Evolutionary conservation across 345 rosid genomes (phyloP), one percentile per base, ranked within the genome.

Genomic region (Camelina laxa): DNA sequence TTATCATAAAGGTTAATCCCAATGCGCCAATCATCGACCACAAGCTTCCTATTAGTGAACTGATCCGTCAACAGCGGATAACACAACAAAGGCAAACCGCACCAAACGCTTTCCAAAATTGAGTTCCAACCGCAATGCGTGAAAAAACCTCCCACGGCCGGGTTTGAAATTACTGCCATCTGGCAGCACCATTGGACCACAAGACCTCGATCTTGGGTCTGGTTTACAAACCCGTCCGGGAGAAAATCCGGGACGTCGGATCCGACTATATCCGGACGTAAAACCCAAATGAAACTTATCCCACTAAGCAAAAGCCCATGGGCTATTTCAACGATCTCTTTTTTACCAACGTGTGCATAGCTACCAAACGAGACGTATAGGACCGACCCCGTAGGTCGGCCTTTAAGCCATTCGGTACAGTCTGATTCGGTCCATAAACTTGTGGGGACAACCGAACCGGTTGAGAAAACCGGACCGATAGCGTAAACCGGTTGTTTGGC

Each of bases 121-220:
- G 94, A 91, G 61, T 91, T 87, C 97, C 97, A 91, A 15, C 94
- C 92, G 36, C 92, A 85, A 20, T 89, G 97, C 0, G 89, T 89
- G 4, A 89, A 62, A 79, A 91, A 86, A 39, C 87, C 97, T 73
- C 97, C 91, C 14, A 87, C 71, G 0, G 84, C 82, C 1, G 73
- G 84, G 54, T 89, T 86, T 33, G 82, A 56, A 74, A 91, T 27
- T 24, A 84, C 87, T 3, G 9, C 69, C 31, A 38, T 76, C 11
- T 91, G 97, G 56, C 70, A 56, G 49, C 94, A 89, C 91, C 97
- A 91, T 1, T 83, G 77, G 55, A 87, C 70, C 75, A 91, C 79
- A 21, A 87, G 53, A 35, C 80, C 79, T 45, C 69, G 85, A 57
- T 80, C 85, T 10, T 81, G 21, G 30, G 82, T 65, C 21, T 77